Conservation (phyloP, 352 stramenopile species). For the Hyaloperonospora brassicae region DNA sequence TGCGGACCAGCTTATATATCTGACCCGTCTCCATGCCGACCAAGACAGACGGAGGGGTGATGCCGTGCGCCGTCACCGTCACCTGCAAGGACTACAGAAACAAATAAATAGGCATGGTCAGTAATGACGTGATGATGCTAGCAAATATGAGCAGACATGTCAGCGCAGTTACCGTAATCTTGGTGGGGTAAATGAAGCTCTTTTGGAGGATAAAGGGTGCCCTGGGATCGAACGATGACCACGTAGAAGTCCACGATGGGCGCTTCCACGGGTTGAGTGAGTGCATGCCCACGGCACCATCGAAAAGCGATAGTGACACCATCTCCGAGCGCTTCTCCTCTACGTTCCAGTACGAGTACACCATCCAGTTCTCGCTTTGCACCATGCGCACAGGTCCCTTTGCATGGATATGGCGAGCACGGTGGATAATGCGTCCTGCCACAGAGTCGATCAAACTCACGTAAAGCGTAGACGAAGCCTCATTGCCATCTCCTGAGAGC, state of each 20-base stretch:
- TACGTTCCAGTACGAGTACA: conserved; percentile 95
- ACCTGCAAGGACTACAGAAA: conserved; percentile 72
- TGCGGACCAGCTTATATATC: conserved; percentile 89
- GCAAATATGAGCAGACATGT: no score
- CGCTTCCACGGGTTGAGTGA: conserved; percentile 92
- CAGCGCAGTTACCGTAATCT: conserved; percentile 52
- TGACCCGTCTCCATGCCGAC: conserved; percentile 88
- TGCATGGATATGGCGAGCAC: conserved; percentile 81
- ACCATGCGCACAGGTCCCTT: conserved; percentile 55
- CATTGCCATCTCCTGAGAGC: conserved; percentile 24
- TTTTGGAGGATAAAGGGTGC: conserved; percentile 91
- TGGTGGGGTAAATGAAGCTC: conserved; percentile 89
- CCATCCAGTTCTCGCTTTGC: conserved; percentile 93
- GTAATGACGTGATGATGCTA: background rate
- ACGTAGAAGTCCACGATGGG: conserved; percentile 80
- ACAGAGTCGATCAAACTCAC: conserved; percentile 93
- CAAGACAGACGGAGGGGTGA: conserved; percentile 92
- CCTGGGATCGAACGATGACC: conserved; percentile 89
- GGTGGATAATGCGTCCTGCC: conserved; percentile 89
- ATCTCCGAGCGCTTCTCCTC: conserved; percentile 82
- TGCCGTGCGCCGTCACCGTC: conserved; percentile 90
- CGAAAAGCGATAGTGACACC: conserved; percentile 87
- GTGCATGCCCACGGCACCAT: conserved; percentile 93
- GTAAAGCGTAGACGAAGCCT: conserved; percentile 54
- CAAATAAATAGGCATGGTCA: conserved; percentile 4